A percentile compares a stretch with the other conserved stretches of the same genome.
Evolutionary conservation across 2,329 filamentous ascomycete genomes (phyloP).

Genomic region (Paraconiothyrium sp.): DNA sequence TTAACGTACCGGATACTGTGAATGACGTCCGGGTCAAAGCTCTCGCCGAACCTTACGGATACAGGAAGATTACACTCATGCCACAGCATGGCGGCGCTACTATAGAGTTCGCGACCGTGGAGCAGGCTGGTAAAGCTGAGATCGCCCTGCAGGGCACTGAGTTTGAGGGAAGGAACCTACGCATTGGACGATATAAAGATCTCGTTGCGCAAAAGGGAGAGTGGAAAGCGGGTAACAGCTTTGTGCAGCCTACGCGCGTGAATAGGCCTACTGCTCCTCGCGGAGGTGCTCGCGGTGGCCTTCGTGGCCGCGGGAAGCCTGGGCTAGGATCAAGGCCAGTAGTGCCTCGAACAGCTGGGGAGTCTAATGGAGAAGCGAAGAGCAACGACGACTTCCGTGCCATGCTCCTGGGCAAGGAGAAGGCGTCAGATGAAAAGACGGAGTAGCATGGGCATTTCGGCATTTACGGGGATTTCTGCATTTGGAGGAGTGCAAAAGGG

Average conservation of each 20-base stretch:
- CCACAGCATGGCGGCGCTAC: conserved; percentile 86
- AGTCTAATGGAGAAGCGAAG: conserved; percentile 49
- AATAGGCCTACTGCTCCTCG: conserved; percentile 39
- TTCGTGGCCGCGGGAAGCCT: conserved; percentile 39
- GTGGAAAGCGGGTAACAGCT: conserved; percentile 50
- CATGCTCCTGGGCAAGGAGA: conserved; percentile 59
- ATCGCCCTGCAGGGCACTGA: conserved; percentile 53
- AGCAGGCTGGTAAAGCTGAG: conserved; percentile 77
- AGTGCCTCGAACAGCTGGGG: conserved; percentile 25
- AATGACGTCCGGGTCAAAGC: conserved; percentile 84
- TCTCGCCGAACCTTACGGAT: conserved; percentile 75
- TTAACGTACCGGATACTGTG: conserved; percentile 90
- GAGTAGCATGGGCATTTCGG: conserved; percentile 15
- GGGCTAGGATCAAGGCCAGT: conserved; percentile 43
- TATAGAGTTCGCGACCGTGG: conserved; percentile 78
- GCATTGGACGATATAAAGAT: conserved; percentile 62
- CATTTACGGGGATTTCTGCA: conserved; percentile 3
- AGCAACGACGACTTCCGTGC: conserved; percentile 68
- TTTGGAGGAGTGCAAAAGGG: conserved; percentile 7
- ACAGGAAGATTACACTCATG: conserved; percentile 80
- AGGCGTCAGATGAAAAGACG: conserved; percentile 35
- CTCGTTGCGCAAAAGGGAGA: conserved; percentile 50
- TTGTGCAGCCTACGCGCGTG: conserved; percentile 39
- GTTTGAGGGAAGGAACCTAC: conserved; percentile 51
- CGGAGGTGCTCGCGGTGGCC: conserved; percentile 29